Percentiles rank a stretch among this genome's conserved stretches.
Conservation (phyloP, 176 grass and related monocot genomes). For the bread wheat (Triticum aestivum) region DNA sequence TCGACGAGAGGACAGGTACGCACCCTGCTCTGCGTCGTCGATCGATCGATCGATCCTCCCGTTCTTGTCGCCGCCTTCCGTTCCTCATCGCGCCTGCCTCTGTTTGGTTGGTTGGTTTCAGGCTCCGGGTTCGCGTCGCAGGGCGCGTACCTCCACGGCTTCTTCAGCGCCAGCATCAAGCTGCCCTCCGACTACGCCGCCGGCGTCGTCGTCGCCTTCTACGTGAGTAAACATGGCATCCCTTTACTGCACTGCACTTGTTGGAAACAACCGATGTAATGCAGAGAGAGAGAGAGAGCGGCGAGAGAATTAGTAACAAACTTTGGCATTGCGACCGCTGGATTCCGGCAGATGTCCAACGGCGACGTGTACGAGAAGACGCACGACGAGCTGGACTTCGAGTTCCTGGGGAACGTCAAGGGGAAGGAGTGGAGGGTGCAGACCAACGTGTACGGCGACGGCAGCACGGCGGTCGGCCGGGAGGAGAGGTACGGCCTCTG, state of each 20-base stretch:
- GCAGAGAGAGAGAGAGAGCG: too few relatives aligned
- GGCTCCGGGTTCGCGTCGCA: slow-evolving; percentile 81
- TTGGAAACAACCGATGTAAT: not conserved
- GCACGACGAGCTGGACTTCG: slow-evolving; percentile 95
- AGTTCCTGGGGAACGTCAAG: slow-evolving; percentile 85
- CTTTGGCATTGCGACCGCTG: not conserved
- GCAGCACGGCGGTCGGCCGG: slow-evolving; percentile 65
- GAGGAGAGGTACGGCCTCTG: slow-evolving; percentile 83
- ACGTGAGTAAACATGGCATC: slow-evolving; percentile 30
- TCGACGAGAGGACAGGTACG: slow-evolving; percentile 74
- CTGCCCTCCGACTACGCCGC: slow-evolving; percentile 75
- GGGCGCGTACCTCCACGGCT: slow-evolving; percentile 58
- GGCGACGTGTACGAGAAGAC: slow-evolving; percentile 82
- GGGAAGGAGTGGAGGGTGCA: slow-evolving; percentile 75
- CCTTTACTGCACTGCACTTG: not conserved
- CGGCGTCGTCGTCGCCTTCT: slow-evolving; percentile 90
- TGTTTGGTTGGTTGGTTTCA: not conserved
- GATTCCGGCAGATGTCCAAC: slow-evolving; percentile 67
- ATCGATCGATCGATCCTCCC: not conserved
- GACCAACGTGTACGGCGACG: slow-evolving; percentile 91
- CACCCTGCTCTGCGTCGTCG: not conserved
- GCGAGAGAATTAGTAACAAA: too few relatives aligned
- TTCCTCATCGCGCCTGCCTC: not conserved
- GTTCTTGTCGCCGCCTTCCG: not conserved
- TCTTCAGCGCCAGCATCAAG: slow-evolving; percentile 86